Conservation (phyloP, 768 basidiomycete genomes). For the Kwoniella botswanensis region DNA sequence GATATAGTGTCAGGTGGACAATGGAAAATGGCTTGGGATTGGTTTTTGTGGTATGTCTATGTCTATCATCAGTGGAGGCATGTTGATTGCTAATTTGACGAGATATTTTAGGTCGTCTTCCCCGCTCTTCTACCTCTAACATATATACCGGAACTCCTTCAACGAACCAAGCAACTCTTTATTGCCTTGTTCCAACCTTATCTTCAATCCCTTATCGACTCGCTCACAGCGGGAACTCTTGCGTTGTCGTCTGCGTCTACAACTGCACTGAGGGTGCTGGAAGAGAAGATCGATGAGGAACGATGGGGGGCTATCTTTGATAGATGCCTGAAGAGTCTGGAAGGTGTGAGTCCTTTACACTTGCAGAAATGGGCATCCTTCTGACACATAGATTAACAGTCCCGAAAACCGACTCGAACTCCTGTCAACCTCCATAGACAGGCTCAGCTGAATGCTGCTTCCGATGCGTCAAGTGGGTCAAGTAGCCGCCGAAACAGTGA, state of each 20-base stretch:
- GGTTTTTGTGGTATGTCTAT: constrained; percentile 83
- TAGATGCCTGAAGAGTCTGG: constrained; percentile 49
- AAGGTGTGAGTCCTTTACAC: constrained; percentile 29
- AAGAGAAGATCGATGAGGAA: constrained; percentile 42
- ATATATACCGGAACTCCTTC: constrained; percentile 87
- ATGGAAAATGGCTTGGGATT: constrained; percentile 94
- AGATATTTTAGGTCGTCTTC: constrained; percentile 78
- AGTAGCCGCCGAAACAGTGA: no score
- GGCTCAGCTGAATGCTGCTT: constrained; percentile 47
- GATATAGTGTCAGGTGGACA: constrained; percentile 91
- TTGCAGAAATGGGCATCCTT: no score
- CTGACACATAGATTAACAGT: constrained; percentile 9
- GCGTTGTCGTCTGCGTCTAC: constrained; percentile 25
- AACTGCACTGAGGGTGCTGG: constrained; percentile 35
- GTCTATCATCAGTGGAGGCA: neutral
- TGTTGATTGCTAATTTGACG: neutral
- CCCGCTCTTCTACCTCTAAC: constrained; percentile 93
- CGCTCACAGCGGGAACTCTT: constrained; percentile 60
- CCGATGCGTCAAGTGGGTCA: constrained; percentile 37
- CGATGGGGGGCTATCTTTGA: constrained; percentile 53
- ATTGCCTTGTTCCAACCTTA: constrained; percentile 84
- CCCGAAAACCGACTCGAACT: constrained; percentile 29
- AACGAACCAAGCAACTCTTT: constrained; percentile 79
- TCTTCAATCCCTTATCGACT: constrained; percentile 79
- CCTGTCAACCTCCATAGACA: constrained; percentile 41